Evolutionary conservation across 1,139 yeast genomes (phyloP), one percentile per base, ranked within the genome.

Genomic region (Hansenula anomala): DNA sequence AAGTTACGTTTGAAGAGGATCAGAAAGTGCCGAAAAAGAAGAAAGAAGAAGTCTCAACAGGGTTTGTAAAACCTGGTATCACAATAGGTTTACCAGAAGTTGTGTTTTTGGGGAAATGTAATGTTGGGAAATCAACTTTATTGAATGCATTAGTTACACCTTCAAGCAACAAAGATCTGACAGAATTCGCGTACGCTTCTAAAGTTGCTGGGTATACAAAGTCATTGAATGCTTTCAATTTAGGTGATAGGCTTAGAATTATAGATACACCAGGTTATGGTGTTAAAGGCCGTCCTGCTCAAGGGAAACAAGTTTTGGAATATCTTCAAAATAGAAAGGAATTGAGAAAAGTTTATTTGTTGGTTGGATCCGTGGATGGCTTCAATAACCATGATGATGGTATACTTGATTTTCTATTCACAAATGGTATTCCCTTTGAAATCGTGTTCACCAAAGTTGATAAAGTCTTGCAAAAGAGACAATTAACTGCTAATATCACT

Each of bases 221-320:
- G 51, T 80, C 92, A 5, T 61, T 88, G 54, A 85, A 84, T 52
- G 80, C 87, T 47, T 88, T 71, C 60, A 82, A 78, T 41, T 62
- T 87, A 16, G 83, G 83, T 1, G 73, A 76, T 35, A 67, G 71
- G 43, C 66, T 88, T 34, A 64, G 88, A 42, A 54, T 88, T 8
- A 73, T 88, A 2, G 97, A 88, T 56, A 76, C 88, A 28, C 96
- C 97, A 0, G 97, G 97, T 0, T 88, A 88, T 55, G 97, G 97
- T 3, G 67, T 61, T 19, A 74, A 67, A 49, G 89, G 76, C 31
- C 69, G 69, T 19, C 56, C 54, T n/a, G 61, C 67, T 45, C 95
- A 88, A 55, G 96, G 96, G 1, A 62, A 73, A 37, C 68, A 81
- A 34, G 83, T 84, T 1, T 55, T 78, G 48, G 75, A 78, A 29